phyloP scores from a whole-genome alignment of 192 early-diverging fungal genomes.

The Umbelopsis sp. region DNA sequence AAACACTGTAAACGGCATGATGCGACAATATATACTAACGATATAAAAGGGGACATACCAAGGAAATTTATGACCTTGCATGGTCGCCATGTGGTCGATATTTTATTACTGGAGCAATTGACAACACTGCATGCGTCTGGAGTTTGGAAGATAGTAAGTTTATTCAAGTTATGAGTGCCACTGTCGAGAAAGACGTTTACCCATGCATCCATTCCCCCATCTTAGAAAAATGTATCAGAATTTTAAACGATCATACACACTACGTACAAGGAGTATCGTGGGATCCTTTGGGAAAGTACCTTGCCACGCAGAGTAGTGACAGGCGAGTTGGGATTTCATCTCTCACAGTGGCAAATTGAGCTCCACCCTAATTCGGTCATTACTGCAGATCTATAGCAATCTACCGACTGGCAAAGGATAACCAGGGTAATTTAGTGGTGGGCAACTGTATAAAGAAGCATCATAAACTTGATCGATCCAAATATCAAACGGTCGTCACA shows the following conservation, averaged over 20 bases:
- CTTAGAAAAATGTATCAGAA: constrained; percentile 71
- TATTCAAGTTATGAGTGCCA: too few species aligned
- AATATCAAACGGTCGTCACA: not conserved
- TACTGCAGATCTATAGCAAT: constrained; percentile 14
- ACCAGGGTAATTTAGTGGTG: constrained; percentile 24
- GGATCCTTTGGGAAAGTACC: constrained; percentile 87
- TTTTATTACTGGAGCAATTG: constrained; percentile 84
- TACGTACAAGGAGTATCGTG: constrained; percentile 98
- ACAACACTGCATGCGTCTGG: constrained; percentile 89
- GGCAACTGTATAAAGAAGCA: constrained; percentile 22
- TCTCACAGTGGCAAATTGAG: too few species aligned
- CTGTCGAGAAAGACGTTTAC: not conserved
- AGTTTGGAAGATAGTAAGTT: constrained; percentile 69
- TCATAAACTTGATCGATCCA: constrained; percentile 21
- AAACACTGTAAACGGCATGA: not conserved
- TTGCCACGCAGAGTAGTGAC: constrained; percentile 94
- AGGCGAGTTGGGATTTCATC: constrained; percentile 48
- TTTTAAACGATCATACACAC: constrained; percentile 82
- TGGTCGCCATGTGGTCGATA: constrained; percentile 90
- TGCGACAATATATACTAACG: too few species aligned
- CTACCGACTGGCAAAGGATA: constrained; percentile 20
- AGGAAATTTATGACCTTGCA: constrained; percentile 89
- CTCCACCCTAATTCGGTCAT: not conserved
- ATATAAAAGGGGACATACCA: constrained; percentile 63
- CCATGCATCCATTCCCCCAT: not conserved